Base-by-base conservation (phyloP, 2,329 filamentous ascomycete genomes). In the Trichoderma sp. region DNA sequence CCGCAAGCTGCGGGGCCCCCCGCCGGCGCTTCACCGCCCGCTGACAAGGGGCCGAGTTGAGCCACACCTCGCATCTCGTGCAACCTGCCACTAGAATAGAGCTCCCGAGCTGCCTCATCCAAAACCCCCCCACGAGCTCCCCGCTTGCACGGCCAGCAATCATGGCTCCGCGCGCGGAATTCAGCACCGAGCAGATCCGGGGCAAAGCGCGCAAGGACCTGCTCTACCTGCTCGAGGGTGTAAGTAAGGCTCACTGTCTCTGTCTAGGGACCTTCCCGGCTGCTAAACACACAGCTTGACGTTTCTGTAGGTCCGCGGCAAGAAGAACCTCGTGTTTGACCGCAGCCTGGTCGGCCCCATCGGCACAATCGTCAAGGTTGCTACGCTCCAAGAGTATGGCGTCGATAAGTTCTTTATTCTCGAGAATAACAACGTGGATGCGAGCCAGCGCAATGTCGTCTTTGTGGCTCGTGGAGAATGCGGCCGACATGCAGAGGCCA, bases 391-490 rank as follows among this genome's bases (percentile, higher is more conserved):
- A 80, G 96, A 99, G 79, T 98, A 98, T 84, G 97, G 97, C 34
- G 95, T 99, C 76, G 95, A 98, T 82, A 97, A 97, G 82, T 93
- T 98, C 76, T 99, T 98, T 85, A 92, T 98, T 79, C 86, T 99
- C 61, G 96, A 99, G 82, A 98, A 98, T 83, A 90, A 92, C 79
- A 98, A 99, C 83, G 91, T 94, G 81, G 95, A 98, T 82, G 93
- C 94, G 21, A 97, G 92, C 78, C 96, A 98, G 84, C 91, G 93
- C 79, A 99, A 98, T 86, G 90, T 99, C 74, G 89, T 99, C 76
- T 99, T 98, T 83, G 89, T 99, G 76, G 93, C 94, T 21, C 89
- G 95, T 78, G 95, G 94, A 74, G 96, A 98, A 83, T 95, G 93
- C 81, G 91, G 93, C 71, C 92, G 89, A 75, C 92, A 96, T 79